phyloP scores from a whole-genome alignment of 2,329 filamentous ascomycete genomes.

The Aspergillus sclerotialis region DNA sequence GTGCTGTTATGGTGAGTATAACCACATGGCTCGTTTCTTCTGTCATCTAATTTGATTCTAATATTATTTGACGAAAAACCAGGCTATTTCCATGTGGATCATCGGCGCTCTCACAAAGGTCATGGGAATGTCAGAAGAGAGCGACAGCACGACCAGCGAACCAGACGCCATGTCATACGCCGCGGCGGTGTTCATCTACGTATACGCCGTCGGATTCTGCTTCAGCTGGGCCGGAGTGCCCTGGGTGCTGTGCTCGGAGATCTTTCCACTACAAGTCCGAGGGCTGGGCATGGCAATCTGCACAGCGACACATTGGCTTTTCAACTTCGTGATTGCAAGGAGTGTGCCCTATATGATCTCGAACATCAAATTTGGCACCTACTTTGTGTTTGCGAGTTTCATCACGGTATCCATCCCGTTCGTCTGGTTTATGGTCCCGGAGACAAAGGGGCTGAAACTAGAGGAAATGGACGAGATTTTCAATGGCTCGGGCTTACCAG shows the following conservation, averaged over 20 bases:
- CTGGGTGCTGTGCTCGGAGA: slow-evolving; percentile 65
- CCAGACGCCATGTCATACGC: no score
- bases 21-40: no score
- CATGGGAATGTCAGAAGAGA: no score
- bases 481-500: no score
- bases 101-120: slow-evolving; percentile 49
- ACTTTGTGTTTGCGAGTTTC: slow-evolving; percentile 13
- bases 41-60: no score
- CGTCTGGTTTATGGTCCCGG: slow-evolving; percentile 20
- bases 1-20: slow-evolving; percentile 54
- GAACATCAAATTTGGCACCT: slow-evolving; percentile 13
- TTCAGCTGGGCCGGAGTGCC: slow-evolving; percentile 62
- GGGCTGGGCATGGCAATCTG: slow-evolving; percentile 60
- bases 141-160: no score
- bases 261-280: slow-evolving; percentile 58
- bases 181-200: slow-evolving; percentile 60
- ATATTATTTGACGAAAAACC: slow-evolving; percentile 54
- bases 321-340: slow-evolving; percentile 63
- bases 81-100: slow-evolving; percentile 58
- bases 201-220: slow-evolving; percentile 62
- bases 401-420: slow-evolving; percentile 10
- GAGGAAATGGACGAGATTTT: neutral
- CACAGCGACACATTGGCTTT: slow-evolving; percentile 63
- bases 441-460: slow-evolving; percentile 20
- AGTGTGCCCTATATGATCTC: slow-evolving; percentile 57